Conservation (phyloP, 108 stramenopile species). For the Licmophora abbreviata region DNA sequence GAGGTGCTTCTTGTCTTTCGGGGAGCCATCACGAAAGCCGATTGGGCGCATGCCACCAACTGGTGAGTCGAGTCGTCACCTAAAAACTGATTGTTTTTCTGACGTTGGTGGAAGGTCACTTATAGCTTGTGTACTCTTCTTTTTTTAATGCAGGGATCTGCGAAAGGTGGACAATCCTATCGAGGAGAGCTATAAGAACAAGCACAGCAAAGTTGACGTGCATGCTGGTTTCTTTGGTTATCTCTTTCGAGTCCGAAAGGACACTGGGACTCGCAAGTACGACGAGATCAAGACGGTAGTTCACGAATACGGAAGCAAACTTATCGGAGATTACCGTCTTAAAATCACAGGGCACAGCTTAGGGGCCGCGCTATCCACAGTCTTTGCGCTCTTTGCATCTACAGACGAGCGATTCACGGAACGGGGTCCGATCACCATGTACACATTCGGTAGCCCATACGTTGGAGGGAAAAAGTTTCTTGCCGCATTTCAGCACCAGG, state of each 20-base stretch:
- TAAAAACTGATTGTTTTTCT: too few relatives aligned
- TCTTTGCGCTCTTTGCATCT: constrained; percentile 58
- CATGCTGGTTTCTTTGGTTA: constrained; percentile 53
- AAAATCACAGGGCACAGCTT: constrained; percentile 52
- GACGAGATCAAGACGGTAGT: constrained; percentile 59
- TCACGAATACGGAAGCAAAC: constrained; percentile 39
- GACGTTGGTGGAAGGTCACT: too few relatives aligned
- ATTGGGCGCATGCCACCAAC: constrained; percentile 53
- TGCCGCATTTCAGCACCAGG: constrained; percentile 51
- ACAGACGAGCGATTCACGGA: constrained; percentile 58
- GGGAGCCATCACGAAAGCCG: constrained; percentile 54
- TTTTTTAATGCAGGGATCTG: too few relatives aligned
- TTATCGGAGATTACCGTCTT: constrained; percentile 49
- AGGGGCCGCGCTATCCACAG: constrained; percentile 43
- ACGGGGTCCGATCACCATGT: constrained; percentile 48
- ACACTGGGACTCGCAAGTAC: constrained; percentile 54
- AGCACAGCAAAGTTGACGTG: constrained; percentile 21
- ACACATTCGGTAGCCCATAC: constrained; percentile 55
- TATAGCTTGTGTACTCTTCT: too few relatives aligned
- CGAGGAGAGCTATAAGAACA: constrained; percentile 36
- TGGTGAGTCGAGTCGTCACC: too few relatives aligned
- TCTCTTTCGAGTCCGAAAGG: constrained; percentile 51
- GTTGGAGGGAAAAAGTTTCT: constrained; percentile 39
- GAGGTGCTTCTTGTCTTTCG: constrained; percentile 57
- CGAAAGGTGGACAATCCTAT: constrained; percentile 49